Conservation (phyloP, 768 basidiomycete genomes). For the Termitomyces bulborhizus region DNA sequence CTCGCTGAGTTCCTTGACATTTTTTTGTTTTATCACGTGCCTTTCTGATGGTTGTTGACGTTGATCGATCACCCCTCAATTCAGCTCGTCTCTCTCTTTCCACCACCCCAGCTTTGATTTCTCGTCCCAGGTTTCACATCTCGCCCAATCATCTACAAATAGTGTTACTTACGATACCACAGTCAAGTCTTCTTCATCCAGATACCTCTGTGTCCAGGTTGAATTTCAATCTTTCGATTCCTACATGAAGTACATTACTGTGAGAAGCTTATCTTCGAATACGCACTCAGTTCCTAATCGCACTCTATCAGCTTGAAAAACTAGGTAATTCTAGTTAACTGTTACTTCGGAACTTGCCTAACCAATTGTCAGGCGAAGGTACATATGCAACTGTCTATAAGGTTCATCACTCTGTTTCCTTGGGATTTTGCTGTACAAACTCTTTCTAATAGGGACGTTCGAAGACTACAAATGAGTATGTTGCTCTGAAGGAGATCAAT, state of each 20-base stretch:
- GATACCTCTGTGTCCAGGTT: too few species aligned
- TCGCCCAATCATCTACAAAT: background rate
- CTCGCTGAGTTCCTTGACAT: background rate
- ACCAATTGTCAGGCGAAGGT: conserved; percentile 74
- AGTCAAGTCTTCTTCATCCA: too few species aligned
- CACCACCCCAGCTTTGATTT: background rate
- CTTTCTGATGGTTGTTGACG: background rate
- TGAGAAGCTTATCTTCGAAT: conserved; percentile 14
- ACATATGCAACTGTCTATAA: conserved; percentile 98
- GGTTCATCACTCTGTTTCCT: conserved; percentile 33
- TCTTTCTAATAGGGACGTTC: conserved; percentile 68
- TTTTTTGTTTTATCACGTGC: conserved; percentile 13
- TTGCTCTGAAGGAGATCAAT: conserved; percentile 98
- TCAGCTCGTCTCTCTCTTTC: background rate
- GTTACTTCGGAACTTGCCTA: conserved; percentile 16
- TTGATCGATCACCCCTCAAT: conserved; percentile 7
- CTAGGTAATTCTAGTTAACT: conserved; percentile 43
- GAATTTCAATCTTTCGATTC: background rate
- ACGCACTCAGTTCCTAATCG: background rate
- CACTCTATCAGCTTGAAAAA: conserved; percentile 68
- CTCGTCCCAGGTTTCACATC: background rate
- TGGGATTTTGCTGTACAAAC: background rate
- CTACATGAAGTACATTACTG: conserved; percentile 51
- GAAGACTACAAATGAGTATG: conserved; percentile 96
- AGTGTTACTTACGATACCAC: background rate